These are phyloP conservation scores for Ophiostoma pallidulum DNA, from an alignment of 2,329 filamentous ascomycete species.

Conservation along the genomic window DNA sequence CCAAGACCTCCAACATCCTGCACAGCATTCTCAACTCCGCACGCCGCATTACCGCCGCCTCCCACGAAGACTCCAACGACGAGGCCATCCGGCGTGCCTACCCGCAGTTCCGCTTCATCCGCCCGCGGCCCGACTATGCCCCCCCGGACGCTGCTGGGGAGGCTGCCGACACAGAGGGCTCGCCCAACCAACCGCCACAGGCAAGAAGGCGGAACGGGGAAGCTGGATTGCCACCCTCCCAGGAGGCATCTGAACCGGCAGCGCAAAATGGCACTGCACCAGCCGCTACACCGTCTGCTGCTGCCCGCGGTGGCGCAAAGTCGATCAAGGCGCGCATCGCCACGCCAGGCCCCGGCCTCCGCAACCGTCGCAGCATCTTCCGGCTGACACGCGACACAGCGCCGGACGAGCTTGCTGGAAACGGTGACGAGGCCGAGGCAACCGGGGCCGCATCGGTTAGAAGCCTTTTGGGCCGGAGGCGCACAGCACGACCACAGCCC, in stretches of 20 bases:
- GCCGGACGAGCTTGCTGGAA: slow-evolving; percentile 10
- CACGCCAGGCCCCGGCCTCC: slow-evolving; percentile 9
- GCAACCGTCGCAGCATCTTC: neutral
- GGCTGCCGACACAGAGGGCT: neutral
- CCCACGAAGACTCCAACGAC: slow-evolving; percentile 6
- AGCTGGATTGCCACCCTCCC: neutral
- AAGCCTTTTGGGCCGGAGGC: slow-evolving; percentile 4
- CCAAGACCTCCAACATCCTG: slow-evolving; percentile 13
- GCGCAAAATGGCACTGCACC: too few relatives aligned
- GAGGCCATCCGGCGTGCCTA: slow-evolving; percentile 14
- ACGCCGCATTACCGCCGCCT: slow-evolving; percentile 1
- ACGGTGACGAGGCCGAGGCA: slow-evolving; percentile 3
- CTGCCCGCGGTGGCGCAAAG: neutral
- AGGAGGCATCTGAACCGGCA: neutral
- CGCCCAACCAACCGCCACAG: neutral
- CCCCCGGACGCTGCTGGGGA: neutral
- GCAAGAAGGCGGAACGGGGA: neutral
- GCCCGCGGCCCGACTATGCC: slow-evolving; percentile 4
- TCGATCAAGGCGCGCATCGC: slow-evolving; percentile 7
- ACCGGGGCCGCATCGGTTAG: slow-evolving; percentile 1
- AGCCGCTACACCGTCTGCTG: neutral
- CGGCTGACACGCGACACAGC: slow-evolving; percentile 3
- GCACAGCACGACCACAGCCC: neutral
- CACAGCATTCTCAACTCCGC: slow-evolving; percentile 15
- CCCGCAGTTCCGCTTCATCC: slow-evolving; percentile 15